Evolutionary conservation across 139 green algal genomes (phyloP), one percentile per base, ranked within the genome.

Genomic region (Pycnococcus provasolii): DNA sequence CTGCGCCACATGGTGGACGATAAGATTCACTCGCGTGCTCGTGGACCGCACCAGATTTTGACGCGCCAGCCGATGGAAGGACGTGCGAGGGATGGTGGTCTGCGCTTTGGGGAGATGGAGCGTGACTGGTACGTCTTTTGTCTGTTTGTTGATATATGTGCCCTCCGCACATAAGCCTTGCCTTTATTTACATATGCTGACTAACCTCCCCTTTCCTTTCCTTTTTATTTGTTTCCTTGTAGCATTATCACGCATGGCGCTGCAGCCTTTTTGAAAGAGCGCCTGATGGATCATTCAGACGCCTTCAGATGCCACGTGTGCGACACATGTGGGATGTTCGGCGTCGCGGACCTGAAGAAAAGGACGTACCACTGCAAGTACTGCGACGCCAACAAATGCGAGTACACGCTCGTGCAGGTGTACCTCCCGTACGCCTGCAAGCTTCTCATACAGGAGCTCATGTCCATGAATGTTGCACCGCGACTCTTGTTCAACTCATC

Each of bases 1-100:
- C 84, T 99, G 8, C 98, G 98, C 88, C 94, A 99, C 73, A 98
- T 99, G 93, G 88, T 95, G 59, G 90, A 97, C 76, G 92, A 97
- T 79, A 96, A 97, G 77, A 96, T 96, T 70, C 92, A 97, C 82
- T 86, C 77, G 4, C 77, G 88, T 5, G 86, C 80, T 44, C 77
- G 85, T n/a, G 89, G 88, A 1, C 88, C 89, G n/a, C 82, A 90
- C 39, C 86, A 95, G 77, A 91, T 97, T 52, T 84, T 99, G 42
- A 97, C 90, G 40, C 71, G 94, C 46, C 94, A 99, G 81, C 94
- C 94, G 1, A 86, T 94, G 52, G 94, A 99, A 78, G 94, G 94
- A 0, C 81, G 94, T 46, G 88, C 93, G 5, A 66, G 90, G 1
- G 94, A 99, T 63, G 94, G 94, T 40, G 93, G 93, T 1, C 83